Base-by-base conservation (phyloP, 2,329 filamentous ascomycete genomes). In the Colletotrichum lini region DNA sequence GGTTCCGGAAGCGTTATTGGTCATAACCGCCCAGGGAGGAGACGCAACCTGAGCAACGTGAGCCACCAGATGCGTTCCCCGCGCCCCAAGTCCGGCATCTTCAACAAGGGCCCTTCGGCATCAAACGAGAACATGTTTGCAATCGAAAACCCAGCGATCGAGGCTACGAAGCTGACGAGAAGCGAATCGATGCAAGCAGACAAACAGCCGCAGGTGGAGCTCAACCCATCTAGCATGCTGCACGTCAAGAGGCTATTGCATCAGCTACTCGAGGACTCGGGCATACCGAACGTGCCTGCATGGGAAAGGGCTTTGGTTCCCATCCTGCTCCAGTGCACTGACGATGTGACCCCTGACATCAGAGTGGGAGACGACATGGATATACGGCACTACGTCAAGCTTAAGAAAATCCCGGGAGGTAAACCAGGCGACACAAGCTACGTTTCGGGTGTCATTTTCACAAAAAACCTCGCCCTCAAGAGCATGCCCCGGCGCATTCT, bases 391-490 rank as follows among this genome's bases (percentile, higher is more conserved):
- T 99, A 98, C 78, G 94, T 99, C 73, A 99, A 99, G 79, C 84
- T 99, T 40, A 99, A 99, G 80, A 97, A 97, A 79, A 96, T 99
- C 15, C 94, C 95, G 0, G 96, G 96, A 18, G 96, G 95, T 18
- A 92, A 89, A 74, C 95, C 96, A 21, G 91, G 94, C 30, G 96
- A 99, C 81, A 98, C 96, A 8, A 92, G 92, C n/a, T 99, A 99
- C 80, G 93, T 98, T 18, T 98, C 96, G 12, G 97, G 96, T 0
- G 92, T 99, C 10, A 95, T 99, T 1, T 99, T 99, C 80, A 96
- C 95, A 15, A 99, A 99, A 80, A 99, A 99, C 74, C 85, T 99
- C 61, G 96, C 97, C 0, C 84, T 98, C 63, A 99, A 99, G 80
- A 97, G 93, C 81, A 99, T 99, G 96, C 92, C 94, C 21, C 90